Conservation (phyloP, 768 basidiomycete species). For the Lyophyllum decastes region DNA sequence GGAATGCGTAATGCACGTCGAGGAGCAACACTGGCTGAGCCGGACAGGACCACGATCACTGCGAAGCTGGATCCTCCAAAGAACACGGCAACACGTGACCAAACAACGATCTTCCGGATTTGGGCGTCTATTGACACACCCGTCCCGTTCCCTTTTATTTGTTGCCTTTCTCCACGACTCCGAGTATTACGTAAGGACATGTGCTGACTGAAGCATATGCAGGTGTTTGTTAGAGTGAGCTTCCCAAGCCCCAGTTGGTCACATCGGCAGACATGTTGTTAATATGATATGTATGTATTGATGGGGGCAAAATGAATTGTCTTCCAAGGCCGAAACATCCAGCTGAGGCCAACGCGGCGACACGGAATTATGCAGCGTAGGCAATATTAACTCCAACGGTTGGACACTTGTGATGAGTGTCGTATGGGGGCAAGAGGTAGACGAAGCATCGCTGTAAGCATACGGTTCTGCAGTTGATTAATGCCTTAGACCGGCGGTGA, state of each 20-base stretch:
- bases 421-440: neutral
- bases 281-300: neutral
- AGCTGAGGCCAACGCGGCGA: too few relatives aligned
- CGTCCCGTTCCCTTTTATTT: neutral
- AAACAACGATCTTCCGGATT: neutral
- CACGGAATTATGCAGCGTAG: neutral
- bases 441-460: neutral
- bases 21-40: neutral
- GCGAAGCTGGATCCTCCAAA: too few relatives aligned
- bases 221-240: too few relatives aligned
- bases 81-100: slow-evolving; percentile 14
- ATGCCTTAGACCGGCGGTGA: slow-evolving; percentile 15
- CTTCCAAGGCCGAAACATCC: neutral
- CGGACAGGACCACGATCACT: too few relatives aligned
- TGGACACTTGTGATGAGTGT: neutral
- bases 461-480: neutral
- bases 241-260: neutral
- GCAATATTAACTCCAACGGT: neutral
- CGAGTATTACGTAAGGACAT: neutral
- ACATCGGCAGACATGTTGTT: too few relatives aligned
- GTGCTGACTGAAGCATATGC: neutral
- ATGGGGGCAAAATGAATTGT: neutral
- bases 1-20: neutral
- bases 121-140: neutral
- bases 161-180: neutral